Percentiles rank a stretch among this genome's conserved stretches.
phyloP scores from a whole-genome alignment of 139 green algal species.

The Bryopsis sp. region DNA sequence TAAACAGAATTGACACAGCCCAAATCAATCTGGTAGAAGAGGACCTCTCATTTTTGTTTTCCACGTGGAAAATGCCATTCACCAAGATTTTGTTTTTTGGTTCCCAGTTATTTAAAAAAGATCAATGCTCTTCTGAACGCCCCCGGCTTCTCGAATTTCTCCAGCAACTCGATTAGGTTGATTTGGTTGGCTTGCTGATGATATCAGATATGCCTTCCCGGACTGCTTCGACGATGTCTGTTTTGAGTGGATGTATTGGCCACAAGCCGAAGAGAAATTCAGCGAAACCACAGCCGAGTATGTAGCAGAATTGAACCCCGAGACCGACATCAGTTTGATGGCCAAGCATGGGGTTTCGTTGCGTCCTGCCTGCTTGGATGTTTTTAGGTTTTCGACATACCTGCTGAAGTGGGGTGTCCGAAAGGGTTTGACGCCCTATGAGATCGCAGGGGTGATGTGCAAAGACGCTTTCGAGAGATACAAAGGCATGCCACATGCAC shows the following conservation, averaged over 20 bases:
- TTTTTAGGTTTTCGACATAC: slow-evolving; percentile 40
- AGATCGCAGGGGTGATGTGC: slow-evolving; percentile 1
- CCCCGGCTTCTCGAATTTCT: too few relatives aligned
- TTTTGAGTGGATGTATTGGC: slow-evolving; percentile 46
- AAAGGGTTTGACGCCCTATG: neutral
- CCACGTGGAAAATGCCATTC: too few relatives aligned
- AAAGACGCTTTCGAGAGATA: too few relatives aligned
- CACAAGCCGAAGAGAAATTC: slow-evolving; percentile 39
- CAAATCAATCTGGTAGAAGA: too few relatives aligned
- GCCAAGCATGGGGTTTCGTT: slow-evolving; percentile 33
- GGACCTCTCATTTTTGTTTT: too few relatives aligned
- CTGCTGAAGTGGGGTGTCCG: slow-evolving; percentile 31
- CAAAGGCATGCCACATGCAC: too few relatives aligned
- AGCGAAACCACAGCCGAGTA: slow-evolving; percentile 26
- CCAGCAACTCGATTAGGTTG: too few relatives aligned
- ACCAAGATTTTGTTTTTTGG: too few relatives aligned
- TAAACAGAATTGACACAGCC: too few relatives aligned
- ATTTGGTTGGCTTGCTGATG: too few relatives aligned
- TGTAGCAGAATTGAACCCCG: slow-evolving; percentile 38
- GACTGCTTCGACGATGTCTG: slow-evolving; percentile 44
- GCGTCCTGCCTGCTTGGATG: slow-evolving; percentile 40
- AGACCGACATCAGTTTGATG: slow-evolving; percentile 36
- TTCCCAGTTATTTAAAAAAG: too few relatives aligned
- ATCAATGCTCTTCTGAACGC: too few relatives aligned
- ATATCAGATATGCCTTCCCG: slow-evolving; percentile 49